These are phyloP conservation scores for Phytopythium helicoides DNA, from an alignment of 352 stramenopile genomes.

Conservation along the genomic window DNA sequence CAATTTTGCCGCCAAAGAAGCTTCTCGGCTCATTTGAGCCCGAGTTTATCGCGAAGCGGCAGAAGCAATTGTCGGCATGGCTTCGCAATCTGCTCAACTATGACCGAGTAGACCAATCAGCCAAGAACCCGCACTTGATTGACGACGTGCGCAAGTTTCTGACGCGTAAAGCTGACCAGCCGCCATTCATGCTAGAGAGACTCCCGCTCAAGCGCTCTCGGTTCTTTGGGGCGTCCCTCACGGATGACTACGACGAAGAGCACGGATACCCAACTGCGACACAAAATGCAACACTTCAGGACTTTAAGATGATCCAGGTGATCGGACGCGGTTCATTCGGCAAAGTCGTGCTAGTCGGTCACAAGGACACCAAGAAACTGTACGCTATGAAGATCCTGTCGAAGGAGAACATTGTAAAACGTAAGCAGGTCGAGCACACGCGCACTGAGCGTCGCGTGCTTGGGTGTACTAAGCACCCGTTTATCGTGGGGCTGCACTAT, in stretches of 20 bases:
- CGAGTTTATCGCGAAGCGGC: slow-evolving; percentile 75
- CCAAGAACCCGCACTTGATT: slow-evolving; percentile 72
- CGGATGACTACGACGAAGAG: slow-evolving; percentile 54
- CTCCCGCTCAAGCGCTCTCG: slow-evolving; percentile 58
- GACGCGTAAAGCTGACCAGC: slow-evolving; percentile 79
- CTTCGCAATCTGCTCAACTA: slow-evolving; percentile 64
- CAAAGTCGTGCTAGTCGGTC: slow-evolving; percentile 86
- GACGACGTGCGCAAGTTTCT: slow-evolving; percentile 81
- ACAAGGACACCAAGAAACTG: slow-evolving; percentile 85
- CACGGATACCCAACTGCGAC: slow-evolving; percentile 15
- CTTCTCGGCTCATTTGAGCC: slow-evolving; percentile 80
- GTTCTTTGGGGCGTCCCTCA: slow-evolving; percentile 66
- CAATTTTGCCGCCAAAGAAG: slow-evolving; percentile 80
- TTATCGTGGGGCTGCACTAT: slow-evolving; percentile 88
- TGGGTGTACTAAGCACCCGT: slow-evolving; percentile 78
- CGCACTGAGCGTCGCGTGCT: slow-evolving; percentile 85
- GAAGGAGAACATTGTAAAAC: slow-evolving; percentile 89
- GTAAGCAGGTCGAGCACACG: slow-evolving; percentile 89
- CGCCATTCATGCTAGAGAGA: slow-evolving; percentile 67
- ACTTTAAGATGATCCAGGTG: slow-evolving; percentile 87
- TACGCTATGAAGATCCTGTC: slow-evolving; percentile 93
- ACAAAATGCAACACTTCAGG: slow-evolving; percentile 56
- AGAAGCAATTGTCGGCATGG: slow-evolving; percentile 69
- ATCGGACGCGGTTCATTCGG: slow-evolving; percentile 92
- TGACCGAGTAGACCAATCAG: slow-evolving; percentile 66